phyloP scores from a whole-genome alignment of 805 yeast genomes.

The Wickerhamiella azyma region DNA sequence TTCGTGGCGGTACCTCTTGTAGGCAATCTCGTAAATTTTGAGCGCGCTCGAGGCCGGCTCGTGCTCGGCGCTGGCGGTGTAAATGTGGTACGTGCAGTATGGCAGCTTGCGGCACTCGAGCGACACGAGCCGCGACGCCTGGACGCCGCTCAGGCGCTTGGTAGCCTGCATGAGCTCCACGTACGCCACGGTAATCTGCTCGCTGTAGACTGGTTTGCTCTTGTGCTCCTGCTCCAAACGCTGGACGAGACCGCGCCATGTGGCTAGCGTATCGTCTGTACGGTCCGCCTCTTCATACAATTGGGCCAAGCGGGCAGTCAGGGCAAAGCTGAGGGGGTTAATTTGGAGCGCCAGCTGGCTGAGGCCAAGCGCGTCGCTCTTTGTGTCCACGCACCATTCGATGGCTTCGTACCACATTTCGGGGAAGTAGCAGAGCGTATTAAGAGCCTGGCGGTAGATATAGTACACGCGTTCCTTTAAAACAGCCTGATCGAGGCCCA shows the following conservation, averaged over 20 bases:
- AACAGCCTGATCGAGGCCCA: constrained; percentile 39
- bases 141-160: constrained; percentile 52
- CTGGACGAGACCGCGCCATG: constrained; percentile 40
- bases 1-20: constrained; percentile 41
- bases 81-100: constrained; percentile 60
- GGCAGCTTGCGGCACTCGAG: constrained; percentile 51
- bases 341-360: constrained; percentile 42
- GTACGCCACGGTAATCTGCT: constrained; percentile 46
- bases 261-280: constrained; percentile 35
- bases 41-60: constrained; percentile 57
- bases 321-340: constrained; percentile 56
- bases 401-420: constrained; percentile 57
- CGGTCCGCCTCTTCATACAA: constrained; percentile 47
- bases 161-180: constrained; percentile 56
- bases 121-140: constrained; percentile 61
- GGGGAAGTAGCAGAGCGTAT: constrained; percentile 48
- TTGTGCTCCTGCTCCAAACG: constrained; percentile 27
- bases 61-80: constrained; percentile 66
- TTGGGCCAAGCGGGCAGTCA: constrained; percentile 58
- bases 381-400: constrained; percentile 26
- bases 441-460: constrained; percentile 58
- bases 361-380: constrained; percentile 29
- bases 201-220: constrained; percentile 14
- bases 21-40: constrained; percentile 66
- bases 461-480: constrained; percentile 48